Evolutionary conservation across 1,284 basidiomycete species (phyloP).

Genomic region (Afroboletus lepidellus): DNA sequence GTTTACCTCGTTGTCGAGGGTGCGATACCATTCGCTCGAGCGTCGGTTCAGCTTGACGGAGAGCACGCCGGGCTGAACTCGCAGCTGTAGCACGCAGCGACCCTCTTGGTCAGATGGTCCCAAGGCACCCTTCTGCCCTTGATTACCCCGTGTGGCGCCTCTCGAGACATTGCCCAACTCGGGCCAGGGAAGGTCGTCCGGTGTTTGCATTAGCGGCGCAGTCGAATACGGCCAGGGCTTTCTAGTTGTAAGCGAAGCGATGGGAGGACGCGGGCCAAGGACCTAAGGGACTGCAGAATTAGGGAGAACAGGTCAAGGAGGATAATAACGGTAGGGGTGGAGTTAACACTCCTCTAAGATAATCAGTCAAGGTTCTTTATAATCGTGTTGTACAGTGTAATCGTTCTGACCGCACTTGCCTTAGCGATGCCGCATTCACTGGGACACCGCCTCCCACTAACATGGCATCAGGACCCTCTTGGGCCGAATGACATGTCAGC

Average conservation of each 20-base stretch:
- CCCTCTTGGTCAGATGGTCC: conserved; percentile 67
- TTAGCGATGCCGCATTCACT: conserved; percentile 40
- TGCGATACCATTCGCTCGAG: conserved; percentile 76
- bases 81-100: conserved; percentile 66
- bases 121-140: conserved; percentile 76
- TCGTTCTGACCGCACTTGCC: conserved; percentile 22
- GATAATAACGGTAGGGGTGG: conserved; percentile 33
- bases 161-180: conserved; percentile 79
- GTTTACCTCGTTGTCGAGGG: conserved; percentile 70
- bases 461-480: conserved; percentile 32
- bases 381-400: conserved; percentile 33
- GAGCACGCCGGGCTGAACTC: conserved; percentile 77
- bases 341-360: conserved; percentile 39
- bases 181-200: conserved; percentile 80
- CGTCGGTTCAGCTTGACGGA: conserved; percentile 68
- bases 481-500: conserved; percentile 36
- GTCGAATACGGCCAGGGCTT: conserved; percentile 6
- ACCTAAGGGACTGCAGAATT: conserved; percentile 15
- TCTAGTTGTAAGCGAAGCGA: conserved; percentile 3
- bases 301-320: conserved; percentile 23
- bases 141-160: conserved; percentile 78
- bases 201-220: conserved; percentile 50
- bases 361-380: conserved; percentile 35
- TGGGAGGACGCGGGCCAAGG: conserved; percentile 16
- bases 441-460: conserved; percentile 31